Conservation (phyloP, 1,139 yeast species). For the Pneumocystis oryctolagi region DNA sequence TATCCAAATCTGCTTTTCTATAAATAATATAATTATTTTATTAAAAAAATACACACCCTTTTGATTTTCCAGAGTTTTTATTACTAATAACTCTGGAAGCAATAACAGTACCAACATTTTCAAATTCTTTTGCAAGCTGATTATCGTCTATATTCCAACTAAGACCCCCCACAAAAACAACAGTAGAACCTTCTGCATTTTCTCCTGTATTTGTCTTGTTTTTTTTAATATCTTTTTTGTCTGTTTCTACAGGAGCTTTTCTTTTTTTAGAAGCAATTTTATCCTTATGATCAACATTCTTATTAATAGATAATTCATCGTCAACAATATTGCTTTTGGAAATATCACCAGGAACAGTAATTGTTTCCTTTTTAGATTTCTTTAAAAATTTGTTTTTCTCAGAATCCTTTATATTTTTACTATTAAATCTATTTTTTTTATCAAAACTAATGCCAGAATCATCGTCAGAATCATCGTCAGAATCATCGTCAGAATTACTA, state of each 20-base stretch:
- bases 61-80: conserved; percentile 80
- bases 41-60: conserved; percentile 49
- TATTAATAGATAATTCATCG: conserved; percentile 1
- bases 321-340: not conserved
- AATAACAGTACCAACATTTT: conserved; percentile 62
- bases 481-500: not conserved
- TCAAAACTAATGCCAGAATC: too few relatives aligned
- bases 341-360: conserved; percentile 18
- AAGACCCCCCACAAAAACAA: conserved; percentile 89
- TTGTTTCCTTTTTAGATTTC: not conserved
- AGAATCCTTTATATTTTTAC: not conserved
- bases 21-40: not conserved
- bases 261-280: conserved; percentile 14
- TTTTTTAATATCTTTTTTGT: conserved; percentile 20
- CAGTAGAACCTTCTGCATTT: conserved; percentile 38
- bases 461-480: too few relatives aligned
- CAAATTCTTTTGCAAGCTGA: conserved; percentile 80
- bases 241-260: conserved; percentile 17
- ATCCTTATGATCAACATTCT: conserved; percentile 3
- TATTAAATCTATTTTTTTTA: too few relatives aligned
- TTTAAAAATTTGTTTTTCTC: not conserved
- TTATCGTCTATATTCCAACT: conserved; percentile 96
- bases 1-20: conserved; percentile 38
- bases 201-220: conserved; percentile 7
- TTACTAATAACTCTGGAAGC: conserved; percentile 89